A percentile compares a stretch with the other conserved stretches of the same genome.
phyloP scores from a whole-genome alignment of 805 yeast genomes.

The Wickerhamomyces xylosicus region DNA sequence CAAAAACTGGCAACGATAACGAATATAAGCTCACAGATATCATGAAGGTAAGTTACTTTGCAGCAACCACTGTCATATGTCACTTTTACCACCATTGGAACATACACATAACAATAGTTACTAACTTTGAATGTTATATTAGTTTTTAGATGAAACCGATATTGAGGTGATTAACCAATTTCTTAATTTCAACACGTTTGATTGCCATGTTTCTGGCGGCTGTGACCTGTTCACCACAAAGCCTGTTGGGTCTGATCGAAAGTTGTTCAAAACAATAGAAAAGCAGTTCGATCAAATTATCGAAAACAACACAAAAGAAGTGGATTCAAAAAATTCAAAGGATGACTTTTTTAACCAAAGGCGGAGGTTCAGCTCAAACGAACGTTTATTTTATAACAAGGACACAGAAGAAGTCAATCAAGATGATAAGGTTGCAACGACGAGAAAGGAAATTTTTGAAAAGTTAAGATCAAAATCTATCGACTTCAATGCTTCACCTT shows the following conservation, averaged over 20 bases:
- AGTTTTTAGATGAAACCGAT: constrained; percentile 90
- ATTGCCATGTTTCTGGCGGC: constrained; percentile 73
- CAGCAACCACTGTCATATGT: too few species aligned
- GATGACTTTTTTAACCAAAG: constrained; percentile 29
- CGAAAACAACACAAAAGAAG: constrained; percentile 12
- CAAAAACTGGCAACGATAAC: too few species aligned
- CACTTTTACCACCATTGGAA: neutral
- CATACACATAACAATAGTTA: neutral
- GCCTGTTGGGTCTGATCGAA: constrained; percentile 83
- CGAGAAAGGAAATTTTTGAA: neutral
- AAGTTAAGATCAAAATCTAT: neutral
- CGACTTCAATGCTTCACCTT: constrained; percentile 39
- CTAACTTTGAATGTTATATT: constrained; percentile 1
- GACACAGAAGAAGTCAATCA: neutral
- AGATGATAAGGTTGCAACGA: neutral
- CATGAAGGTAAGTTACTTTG: too few species aligned
- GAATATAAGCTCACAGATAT: too few species aligned
- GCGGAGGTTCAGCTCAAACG: constrained; percentile 25
- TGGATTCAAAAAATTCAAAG: constrained; percentile 8
- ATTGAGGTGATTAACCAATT: constrained; percentile 87
- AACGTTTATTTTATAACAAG: neutral
- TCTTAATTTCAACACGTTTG: constrained; percentile 66
- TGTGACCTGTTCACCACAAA: constrained; percentile 93
- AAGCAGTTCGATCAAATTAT: constrained; percentile 53
- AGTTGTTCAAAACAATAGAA: constrained; percentile 80